Conservation (phyloP, 306 rosid genomes). For the Dryas alaskensis region DNA sequence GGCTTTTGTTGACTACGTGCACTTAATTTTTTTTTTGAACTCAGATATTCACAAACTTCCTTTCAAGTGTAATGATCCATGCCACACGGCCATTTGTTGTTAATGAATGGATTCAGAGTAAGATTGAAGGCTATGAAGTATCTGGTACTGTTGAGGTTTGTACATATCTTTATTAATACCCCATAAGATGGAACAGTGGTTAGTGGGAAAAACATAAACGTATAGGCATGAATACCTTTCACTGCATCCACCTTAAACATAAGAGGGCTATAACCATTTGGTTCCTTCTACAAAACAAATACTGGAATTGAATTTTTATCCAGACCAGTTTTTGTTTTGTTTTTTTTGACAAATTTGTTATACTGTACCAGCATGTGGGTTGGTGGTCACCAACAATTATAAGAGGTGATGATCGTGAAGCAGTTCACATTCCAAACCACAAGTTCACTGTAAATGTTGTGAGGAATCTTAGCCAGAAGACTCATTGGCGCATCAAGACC, state of each 20-base stretch:
- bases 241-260: conserved; percentile 1
- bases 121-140: conserved; percentile 97
- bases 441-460: conserved; percentile 95
- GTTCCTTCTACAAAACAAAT: background rate
- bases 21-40: conserved; percentile 34
- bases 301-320: background rate
- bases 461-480: conserved; percentile 90
- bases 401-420: conserved; percentile 99
- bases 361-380: conserved; percentile 74
- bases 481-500: conserved; percentile 98
- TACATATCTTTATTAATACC: conserved; percentile 11
- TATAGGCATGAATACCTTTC: background rate
- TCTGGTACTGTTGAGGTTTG: conserved; percentile 99
- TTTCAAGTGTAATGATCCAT: conserved; percentile 96
- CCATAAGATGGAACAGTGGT: background rate
- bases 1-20: conserved; percentile 14
- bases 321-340: conserved; percentile 6
- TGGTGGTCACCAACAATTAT: conserved; percentile 99
- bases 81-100: conserved; percentile 86
- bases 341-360: conserved; percentile 12
- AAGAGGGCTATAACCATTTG: background rate
- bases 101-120: conserved; percentile 96
- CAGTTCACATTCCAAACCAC: conserved; percentile 97
- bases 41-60: conserved; percentile 96
- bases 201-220: background rate